phyloP scores from a whole-genome alignment of 1,139 yeast genomes.

The Insectozyma bohioensis region DNA sequence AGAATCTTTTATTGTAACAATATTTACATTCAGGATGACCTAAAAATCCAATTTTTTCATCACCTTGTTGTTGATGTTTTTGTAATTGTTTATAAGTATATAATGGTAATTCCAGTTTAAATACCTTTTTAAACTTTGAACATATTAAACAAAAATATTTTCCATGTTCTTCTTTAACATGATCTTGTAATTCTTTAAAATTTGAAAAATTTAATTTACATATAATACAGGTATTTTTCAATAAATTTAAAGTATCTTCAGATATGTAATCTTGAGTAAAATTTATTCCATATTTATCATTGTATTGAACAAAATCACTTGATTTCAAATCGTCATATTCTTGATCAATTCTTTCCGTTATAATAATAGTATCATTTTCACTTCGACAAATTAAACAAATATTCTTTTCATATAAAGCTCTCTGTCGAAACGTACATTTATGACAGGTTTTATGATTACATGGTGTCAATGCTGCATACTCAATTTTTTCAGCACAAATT shows the following conservation, averaged over 20 bases:
- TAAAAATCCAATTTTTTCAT: constrained; percentile 64
- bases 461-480: constrained; percentile 67
- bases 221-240: constrained; percentile 59
- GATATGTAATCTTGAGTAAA: constrained; percentile 50
- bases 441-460: constrained; percentile 89
- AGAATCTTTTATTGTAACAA: constrained; percentile 73
- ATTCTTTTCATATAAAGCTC: constrained; percentile 74
- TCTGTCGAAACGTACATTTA: constrained; percentile 75
- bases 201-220: constrained; percentile 44
- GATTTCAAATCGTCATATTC: constrained; percentile 38
- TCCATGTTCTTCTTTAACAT: constrained; percentile 62
- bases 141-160: constrained; percentile 74
- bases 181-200: constrained; percentile 64
- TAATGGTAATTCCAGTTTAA: constrained; percentile 66
- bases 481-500: constrained; percentile 77
- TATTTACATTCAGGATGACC: constrained; percentile 93
- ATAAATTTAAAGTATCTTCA: constrained; percentile 47
- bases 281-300: constrained; percentile 48
- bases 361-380: constrained; percentile 57
- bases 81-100: constrained; percentile 64
- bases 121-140: constrained; percentile 70
- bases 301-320: constrained; percentile 29
- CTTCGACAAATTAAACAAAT: constrained; percentile 84
- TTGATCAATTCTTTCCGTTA: constrained; percentile 46
- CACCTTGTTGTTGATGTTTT: constrained; percentile 71